Percentiles rank a stretch among this genome's conserved stretches.
These are phyloP conservation scores for Saitozyma podzolica DNA, from an alignment of 768 basidiomycete species.

Conservation along the genomic window DNA sequence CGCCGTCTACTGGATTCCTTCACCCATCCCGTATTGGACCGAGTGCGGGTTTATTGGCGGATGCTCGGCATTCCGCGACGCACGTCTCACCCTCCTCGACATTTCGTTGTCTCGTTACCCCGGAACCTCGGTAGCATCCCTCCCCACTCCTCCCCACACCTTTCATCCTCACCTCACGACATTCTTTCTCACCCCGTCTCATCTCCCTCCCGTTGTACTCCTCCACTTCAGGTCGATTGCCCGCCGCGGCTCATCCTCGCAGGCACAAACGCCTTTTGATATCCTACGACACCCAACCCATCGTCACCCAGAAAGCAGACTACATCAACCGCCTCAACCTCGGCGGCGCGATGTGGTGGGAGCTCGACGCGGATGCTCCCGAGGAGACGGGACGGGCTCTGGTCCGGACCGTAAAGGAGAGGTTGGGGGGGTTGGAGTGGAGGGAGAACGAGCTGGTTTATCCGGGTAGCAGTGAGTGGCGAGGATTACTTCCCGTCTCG, in stretches of 20 bases:
- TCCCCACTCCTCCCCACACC: background rate
- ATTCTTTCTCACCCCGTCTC: background rate
- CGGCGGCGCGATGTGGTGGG: constrained; percentile 83
- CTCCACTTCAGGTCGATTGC: background rate
- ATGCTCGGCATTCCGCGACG: too few species aligned
- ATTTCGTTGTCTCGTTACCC: too few species aligned
- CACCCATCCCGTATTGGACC: too few species aligned
- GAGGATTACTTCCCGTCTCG: constrained; percentile 52
- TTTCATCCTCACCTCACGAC: background rate
- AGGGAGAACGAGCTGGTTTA: constrained; percentile 81
- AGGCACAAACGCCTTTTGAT: constrained; percentile 63
- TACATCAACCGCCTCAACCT: constrained; percentile 75
- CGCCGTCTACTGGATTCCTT: too few species aligned
- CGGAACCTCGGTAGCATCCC: too few species aligned
- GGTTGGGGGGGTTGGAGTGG: constrained; percentile 71
- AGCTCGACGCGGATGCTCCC: constrained; percentile 79
- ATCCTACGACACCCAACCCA: constrained; percentile 72
- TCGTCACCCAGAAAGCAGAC: constrained; percentile 63
- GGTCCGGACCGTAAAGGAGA: constrained; percentile 70
- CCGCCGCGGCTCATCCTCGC: background rate
- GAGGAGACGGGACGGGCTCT: constrained; percentile 63
- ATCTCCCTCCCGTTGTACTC: too few species aligned
- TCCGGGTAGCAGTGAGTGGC: constrained; percentile 47
- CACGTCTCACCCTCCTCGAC: too few species aligned
- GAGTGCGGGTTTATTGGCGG: too few species aligned